phyloP scores from a whole-genome alignment of 768 basidiomycete species.

The Leccinum variicolor region DNA sequence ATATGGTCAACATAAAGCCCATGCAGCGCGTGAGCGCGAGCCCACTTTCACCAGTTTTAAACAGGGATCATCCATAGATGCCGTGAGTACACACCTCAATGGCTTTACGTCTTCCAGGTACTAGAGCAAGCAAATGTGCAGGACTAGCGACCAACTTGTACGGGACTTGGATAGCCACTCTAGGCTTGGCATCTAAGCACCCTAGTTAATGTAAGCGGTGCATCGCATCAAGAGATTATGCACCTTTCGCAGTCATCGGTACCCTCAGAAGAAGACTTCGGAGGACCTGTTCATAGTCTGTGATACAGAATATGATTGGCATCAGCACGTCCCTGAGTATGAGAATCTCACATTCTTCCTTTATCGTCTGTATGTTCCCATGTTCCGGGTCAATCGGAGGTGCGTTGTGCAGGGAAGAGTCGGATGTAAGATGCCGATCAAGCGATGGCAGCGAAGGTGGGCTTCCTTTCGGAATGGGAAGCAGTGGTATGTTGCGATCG shows the following conservation, averaged over 20 bases:
- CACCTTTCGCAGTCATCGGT: slow-evolving; percentile 45
- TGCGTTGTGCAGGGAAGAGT: neutral
- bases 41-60: slow-evolving; percentile 35
- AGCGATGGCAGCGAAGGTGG: slow-evolving; percentile 26
- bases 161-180: slow-evolving; percentile 27
- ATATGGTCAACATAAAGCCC: slow-evolving; percentile 35
- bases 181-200: slow-evolving; percentile 35
- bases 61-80: neutral
- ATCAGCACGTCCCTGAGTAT: neutral
- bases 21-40: slow-evolving; percentile 40
- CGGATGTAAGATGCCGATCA: slow-evolving; percentile 17
- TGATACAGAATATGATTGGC: neutral
- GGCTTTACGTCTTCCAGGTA: slow-evolving; percentile 45
- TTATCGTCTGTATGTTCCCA: neutral
- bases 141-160: slow-evolving; percentile 38
- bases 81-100: slow-evolving; percentile 39
- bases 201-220: neutral
- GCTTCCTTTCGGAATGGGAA: slow-evolving; percentile 25
- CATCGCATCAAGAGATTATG: neutral
- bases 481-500: slow-evolving; percentile 39
- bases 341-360: slow-evolving; percentile 20
- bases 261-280: slow-evolving; percentile 37
- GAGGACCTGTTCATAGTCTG: slow-evolving; percentile 35
- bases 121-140: slow-evolving; percentile 33
- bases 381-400: neutral